Conservation (phyloP, 169 alveolate species). For the Hammondia hammondi region DNA sequence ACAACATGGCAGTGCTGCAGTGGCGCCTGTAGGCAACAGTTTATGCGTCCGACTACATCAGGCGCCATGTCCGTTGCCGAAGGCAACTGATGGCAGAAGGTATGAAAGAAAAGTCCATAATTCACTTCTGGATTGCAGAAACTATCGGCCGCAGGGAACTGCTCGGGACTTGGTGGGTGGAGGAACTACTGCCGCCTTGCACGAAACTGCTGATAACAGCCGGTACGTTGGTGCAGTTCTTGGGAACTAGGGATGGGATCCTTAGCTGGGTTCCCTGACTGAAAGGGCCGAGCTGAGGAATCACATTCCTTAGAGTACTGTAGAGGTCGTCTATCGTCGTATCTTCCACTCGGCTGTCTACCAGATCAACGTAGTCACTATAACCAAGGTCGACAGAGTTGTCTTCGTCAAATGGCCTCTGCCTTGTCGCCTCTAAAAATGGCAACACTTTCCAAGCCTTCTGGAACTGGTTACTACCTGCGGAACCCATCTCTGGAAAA, state of each 20-base stretch:
- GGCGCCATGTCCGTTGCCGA: no score
- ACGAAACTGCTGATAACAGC: neutral
- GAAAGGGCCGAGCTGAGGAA: neutral
- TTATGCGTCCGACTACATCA: no score
- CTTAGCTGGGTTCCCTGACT: neutral
- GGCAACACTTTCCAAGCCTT: conserved; percentile 23
- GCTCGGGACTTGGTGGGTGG: neutral
- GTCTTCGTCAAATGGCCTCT: neutral
- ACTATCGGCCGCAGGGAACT: neutral
- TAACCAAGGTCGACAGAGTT: neutral
- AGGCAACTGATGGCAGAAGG: no score
- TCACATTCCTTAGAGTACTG: neutral
- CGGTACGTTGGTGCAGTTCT: neutral
- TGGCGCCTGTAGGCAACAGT: no score
- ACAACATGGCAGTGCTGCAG: no score
- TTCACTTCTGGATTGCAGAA: no score
- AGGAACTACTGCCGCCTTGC: neutral
- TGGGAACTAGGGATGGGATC: neutral
- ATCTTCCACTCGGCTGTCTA: neutral
- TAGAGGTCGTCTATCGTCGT: neutral
- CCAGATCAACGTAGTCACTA: neutral
- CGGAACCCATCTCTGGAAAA: neutral
- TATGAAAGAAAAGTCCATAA: no score
- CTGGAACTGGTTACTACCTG: neutral
- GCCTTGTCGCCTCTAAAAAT: neutral